phyloP scores from a whole-genome alignment of 2,329 filamentous ascomycete species.

The Macrophomina pseudophaseolina region DNA sequence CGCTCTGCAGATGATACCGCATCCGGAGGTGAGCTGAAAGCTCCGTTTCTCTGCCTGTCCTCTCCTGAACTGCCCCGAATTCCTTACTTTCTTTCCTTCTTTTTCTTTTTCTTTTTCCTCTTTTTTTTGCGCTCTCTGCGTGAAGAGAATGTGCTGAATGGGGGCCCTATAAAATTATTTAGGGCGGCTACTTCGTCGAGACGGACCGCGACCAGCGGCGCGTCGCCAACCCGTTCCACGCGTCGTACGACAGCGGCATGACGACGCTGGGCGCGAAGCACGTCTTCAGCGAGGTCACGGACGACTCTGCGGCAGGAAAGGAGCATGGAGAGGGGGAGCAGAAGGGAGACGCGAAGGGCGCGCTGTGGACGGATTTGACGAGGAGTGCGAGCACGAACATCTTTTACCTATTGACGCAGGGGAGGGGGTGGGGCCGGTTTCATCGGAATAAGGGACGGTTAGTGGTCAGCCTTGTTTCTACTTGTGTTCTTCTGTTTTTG shows the following conservation, averaged over 20 bases:
- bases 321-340: not conserved
- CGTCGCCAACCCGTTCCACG: constrained; percentile 61
- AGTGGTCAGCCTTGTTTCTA: not conserved
- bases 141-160: too few relatives aligned
- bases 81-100: too few relatives aligned
- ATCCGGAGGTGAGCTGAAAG: not conserved
- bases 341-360: constrained; percentile 46
- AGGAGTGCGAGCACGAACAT: constrained; percentile 66
- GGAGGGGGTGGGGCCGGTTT: constrained; percentile 62
- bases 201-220: constrained; percentile 51
- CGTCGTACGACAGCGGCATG: constrained; percentile 23
- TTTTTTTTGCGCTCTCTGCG: not conserved
- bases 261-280: constrained; percentile 9
- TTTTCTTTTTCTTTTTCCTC: too few relatives aligned
- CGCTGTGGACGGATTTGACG: constrained; percentile 45
- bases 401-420: constrained; percentile 67
- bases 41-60: too few relatives aligned
- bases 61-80: too few relatives aligned
- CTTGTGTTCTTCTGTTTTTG: not conserved
- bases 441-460: constrained; percentile 63
- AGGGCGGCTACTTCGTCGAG: constrained; percentile 58
- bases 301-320: not conserved
- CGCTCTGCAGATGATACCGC: not conserved
- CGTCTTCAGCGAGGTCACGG: constrained; percentile 35
- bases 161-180: constrained; percentile 29